These are phyloP conservation scores for Colletotrichum costaricense DNA, from an alignment of 2,329 filamentous ascomycete species.

Conservation along the genomic window DNA sequence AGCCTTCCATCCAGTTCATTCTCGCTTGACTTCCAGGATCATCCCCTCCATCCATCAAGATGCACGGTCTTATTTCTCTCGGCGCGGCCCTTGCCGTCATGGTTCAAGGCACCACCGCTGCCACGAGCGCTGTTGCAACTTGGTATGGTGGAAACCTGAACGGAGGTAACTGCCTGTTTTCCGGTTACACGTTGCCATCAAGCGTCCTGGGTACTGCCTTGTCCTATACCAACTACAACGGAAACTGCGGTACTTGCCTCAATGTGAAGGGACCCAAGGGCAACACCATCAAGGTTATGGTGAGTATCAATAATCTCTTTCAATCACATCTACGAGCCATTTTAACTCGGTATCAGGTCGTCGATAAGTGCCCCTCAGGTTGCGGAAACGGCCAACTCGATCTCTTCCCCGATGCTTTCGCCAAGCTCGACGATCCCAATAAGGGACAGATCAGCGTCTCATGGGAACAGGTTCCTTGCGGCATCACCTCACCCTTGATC, in stretches of 20 bases:
- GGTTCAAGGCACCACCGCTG: conserved; percentile 12
- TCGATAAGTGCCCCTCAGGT: conserved; percentile 65
- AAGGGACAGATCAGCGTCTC: conserved; percentile 60
- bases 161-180: conserved; percentile 24
- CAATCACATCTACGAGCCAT: background rate
- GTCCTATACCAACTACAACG: conserved; percentile 23
- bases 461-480: conserved; percentile 63
- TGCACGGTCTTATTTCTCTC: conserved; percentile 9
- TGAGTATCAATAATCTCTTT: background rate
- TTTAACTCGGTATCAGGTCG: conserved; percentile 50
- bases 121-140: conserved; percentile 22
- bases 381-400: conserved; percentile 66
- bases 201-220: conserved; percentile 23
- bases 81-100: conserved; percentile 17
- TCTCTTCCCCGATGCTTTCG: conserved; percentile 64
- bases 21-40: background rate
- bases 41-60: background rate
- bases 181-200: conserved; percentile 22
- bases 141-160: conserved; percentile 26
- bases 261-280: conserved; percentile 28
- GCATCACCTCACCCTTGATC: conserved; percentile 59
- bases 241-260: conserved; percentile 29
- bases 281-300: conserved; percentile 32
- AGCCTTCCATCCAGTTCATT: background rate
- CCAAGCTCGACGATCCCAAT: conserved; percentile 53